Base-by-base conservation (phyloP, 345 rosid species). In the Kernera saxatilis region DNA sequence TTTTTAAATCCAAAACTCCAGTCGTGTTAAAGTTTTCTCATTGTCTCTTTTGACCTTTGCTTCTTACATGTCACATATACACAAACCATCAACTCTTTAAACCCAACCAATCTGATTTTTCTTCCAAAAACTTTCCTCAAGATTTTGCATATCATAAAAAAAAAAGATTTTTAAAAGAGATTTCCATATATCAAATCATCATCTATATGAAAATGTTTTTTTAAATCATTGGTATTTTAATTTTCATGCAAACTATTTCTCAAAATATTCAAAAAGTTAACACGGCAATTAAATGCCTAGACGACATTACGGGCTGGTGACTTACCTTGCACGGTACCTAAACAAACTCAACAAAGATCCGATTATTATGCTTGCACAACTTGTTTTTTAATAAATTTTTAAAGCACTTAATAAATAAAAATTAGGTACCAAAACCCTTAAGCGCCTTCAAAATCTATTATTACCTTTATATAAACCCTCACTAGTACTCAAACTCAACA, bases 331-430 rank as follows among this genome's bases (percentile, higher is more conserved):
- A 76, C 79, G 76, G 55, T 43, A 69, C 51, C 50, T 70, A 69
- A 75, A 23, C 48, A 40, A 61, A 22, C 37, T 27, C 67, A 76
- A 70, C 76, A 76, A 70, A 49, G 79, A 76, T 76, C 79, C 76
- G 71, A 26, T 70, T 46, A 64, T 62, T 69, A 76, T 53, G 79
- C 67, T 63, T 29, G 36, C 65, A 53, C 64, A 64, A 12, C 15
- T 61, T 41, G 6, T n/a, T 19, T 36, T 43, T 64, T 5, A 54
- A 45, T 26, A 4, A 13, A 14, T 3, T 37, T 54, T 1, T 2
- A 44, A 36, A 8, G 21, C 26, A 36, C 19, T 11, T 41, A 19
- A 7, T 37, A 23, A 6, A 53, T 25, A 9, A 39, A 45, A 33
- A 32, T 1, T 1, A 53, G 8, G 1, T 14, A 6, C 26, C 30